Evolutionary conservation across 345 rosid genomes (phyloP).

Genomic region (Sonneratia alba): DNA sequence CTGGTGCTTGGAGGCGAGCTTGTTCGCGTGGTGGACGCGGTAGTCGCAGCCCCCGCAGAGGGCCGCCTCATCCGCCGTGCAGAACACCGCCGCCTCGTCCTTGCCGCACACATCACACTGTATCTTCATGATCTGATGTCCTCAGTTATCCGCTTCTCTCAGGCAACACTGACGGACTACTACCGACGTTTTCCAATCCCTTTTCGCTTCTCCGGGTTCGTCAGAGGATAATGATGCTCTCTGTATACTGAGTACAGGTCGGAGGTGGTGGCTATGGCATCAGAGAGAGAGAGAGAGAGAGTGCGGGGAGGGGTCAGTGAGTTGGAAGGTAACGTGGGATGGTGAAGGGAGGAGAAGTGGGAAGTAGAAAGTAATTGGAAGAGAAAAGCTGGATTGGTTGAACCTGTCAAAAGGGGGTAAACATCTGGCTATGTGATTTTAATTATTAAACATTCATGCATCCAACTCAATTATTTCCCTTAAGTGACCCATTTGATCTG

Average conservation of each 20-base stretch:
- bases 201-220: not conserved
- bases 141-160: not conserved
- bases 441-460: not conserved
- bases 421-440: not conserved
- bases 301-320: not conserved
- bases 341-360: not conserved
- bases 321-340: not conserved
- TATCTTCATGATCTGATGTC: conserved; percentile 53
- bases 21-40: conserved; percentile 91
- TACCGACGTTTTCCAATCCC: not conserved
- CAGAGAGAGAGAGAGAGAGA: not conserved
- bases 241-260: not conserved
- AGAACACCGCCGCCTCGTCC: conserved; percentile 68
- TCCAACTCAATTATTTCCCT: too few species aligned
- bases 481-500: too few species aligned
- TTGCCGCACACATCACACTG: conserved; percentile 80
- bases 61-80: conserved; percentile 90
- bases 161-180: not conserved
- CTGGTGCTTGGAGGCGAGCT: conserved; percentile 84
- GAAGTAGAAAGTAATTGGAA: not conserved
- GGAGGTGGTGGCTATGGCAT: not conserved
- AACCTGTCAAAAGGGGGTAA: not conserved
- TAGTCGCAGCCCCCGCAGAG: conserved; percentile 72
- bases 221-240: not conserved
- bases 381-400: not conserved